A percentile compares a stretch with the other conserved stretches of the same genome.
Conservation (phyloP, 306 rosid genomes). For the Vigna unguiculata region DNA sequence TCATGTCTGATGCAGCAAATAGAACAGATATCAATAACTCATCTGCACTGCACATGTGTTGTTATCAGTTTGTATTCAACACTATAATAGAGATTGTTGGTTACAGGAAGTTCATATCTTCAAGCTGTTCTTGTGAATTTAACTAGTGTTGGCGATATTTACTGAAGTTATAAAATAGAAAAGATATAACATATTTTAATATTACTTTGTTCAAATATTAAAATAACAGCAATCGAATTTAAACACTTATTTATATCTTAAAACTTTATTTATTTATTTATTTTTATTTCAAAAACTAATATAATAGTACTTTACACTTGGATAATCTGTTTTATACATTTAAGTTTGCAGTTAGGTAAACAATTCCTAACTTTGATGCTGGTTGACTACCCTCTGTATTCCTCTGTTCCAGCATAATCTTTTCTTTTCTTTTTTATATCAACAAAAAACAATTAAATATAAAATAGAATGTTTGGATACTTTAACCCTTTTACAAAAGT, state of each 20-base stretch:
- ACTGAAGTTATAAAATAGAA: no score
- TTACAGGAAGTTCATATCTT: background rate
- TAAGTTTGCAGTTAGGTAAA: background rate
- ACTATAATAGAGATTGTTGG: background rate
- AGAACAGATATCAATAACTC: background rate
- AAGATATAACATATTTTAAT: no score
- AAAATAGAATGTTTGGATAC: no score
- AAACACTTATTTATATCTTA: no score
- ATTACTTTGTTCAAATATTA: no score
- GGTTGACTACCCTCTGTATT: background rate
- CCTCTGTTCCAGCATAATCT: conserved; percentile 4
- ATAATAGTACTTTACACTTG: no score
- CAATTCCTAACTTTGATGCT: background rate
- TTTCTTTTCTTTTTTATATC: no score
- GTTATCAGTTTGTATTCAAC: background rate
- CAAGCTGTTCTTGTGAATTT: background rate
- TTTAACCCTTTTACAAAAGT: no score
- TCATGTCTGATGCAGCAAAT: background rate
- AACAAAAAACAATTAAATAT: no score
- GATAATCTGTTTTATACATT: background rate
- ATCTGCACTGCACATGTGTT: background rate
- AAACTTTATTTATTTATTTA: no score
- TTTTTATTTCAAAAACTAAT: no score
- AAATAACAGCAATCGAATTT: no score
- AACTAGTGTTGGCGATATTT: background rate